phyloP scores from a whole-genome alignment of 352 stramenopile genomes.

The Pythium graminicola region DNA sequence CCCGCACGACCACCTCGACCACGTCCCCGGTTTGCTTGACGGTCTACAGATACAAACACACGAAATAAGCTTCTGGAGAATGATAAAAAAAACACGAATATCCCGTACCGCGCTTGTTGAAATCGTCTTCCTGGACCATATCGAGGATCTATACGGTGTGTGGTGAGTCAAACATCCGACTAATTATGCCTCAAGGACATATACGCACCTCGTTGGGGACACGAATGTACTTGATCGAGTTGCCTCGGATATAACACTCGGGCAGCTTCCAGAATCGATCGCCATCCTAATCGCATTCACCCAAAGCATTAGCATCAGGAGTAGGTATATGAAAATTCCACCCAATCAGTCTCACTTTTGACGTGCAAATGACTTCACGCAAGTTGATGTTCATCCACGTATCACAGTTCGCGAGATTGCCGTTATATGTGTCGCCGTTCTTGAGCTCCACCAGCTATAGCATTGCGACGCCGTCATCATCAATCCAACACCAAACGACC shows the following conservation, averaged over 20 bases:
- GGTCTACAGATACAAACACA: constrained; percentile 32
- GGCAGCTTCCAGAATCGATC: constrained; percentile 98
- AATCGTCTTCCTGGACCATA: constrained; percentile 93
- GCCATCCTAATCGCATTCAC: constrained; percentile 71
- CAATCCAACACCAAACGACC: too few relatives aligned
- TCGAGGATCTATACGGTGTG: constrained; percentile 74
- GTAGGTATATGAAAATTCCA: background rate
- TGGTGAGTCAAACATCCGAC: background rate
- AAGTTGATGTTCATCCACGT: constrained; percentile 99
- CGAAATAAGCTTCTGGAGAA: constrained; percentile 3
- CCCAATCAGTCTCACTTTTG: constrained; percentile 46
- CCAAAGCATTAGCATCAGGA: background rate
- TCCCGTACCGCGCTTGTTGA: constrained; percentile 57
- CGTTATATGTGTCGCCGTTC: constrained; percentile 98
- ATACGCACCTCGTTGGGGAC: constrained; percentile 91
- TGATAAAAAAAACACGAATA: background rate
- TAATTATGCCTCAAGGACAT: background rate
- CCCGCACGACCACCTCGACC: constrained; percentile 56
- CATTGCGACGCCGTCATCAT: background rate
- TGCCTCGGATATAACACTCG: constrained; percentile 98
- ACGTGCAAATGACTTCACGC: constrained; percentile 98
- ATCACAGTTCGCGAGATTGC: constrained; percentile 95
- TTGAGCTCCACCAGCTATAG: constrained; percentile 96
- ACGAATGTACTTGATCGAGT: constrained; percentile 98
- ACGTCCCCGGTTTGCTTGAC: constrained; percentile 61